Conservation (phyloP, 2,329 filamentous ascomycete species). For the Fusarium palustre region DNA sequence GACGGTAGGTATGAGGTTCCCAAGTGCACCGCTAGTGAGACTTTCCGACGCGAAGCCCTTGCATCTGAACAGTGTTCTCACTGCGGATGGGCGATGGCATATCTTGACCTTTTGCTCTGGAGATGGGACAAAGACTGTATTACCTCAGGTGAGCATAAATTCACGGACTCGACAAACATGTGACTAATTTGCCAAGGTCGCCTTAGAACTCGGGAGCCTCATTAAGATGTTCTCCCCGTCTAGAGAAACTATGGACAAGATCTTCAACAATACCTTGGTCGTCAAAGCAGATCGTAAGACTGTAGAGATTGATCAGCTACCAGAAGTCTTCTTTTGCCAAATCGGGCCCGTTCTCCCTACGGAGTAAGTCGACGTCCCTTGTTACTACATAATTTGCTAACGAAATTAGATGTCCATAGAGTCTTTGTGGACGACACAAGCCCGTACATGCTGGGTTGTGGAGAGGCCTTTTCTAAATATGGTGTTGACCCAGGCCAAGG, state of each 20-base stretch:
- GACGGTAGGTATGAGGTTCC: constrained; percentile 36
- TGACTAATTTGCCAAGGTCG: not conserved
- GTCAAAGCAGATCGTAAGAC: constrained; percentile 9
- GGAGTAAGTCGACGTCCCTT: not conserved
- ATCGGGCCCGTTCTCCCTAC: constrained; percentile 14
- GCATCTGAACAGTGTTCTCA: constrained; percentile 22
- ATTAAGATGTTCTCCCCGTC: not conserved
- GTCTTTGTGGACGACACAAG: constrained; percentile 33
- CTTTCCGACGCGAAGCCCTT: constrained; percentile 40
- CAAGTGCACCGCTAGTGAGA: constrained; percentile 28
- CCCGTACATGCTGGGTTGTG: constrained; percentile 28
- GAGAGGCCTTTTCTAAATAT: constrained; percentile 18
- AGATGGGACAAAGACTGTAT: not conserved
- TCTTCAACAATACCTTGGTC: constrained; percentile 18
- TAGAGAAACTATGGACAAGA: not conserved
- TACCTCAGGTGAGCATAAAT: not conserved
- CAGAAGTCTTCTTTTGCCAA: constrained; percentile 30
- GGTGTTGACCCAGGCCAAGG: constrained; percentile 25
- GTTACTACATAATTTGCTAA: fast-evolving
- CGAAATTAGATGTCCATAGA: constrained; percentile 22
- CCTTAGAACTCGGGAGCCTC: not conserved
- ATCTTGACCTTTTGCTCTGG: constrained; percentile 30
- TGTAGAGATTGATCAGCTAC: constrained; percentile 15
- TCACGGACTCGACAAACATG: fast-evolving
- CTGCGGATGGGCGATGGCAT: constrained; percentile 40